Percentiles rank a stretch among this genome's conserved stretches.
These are phyloP conservation scores for Hymenotorrendiella dingleyae DNA, from an alignment of 2,329 filamentous ascomycete species.

Conservation along the genomic window DNA sequence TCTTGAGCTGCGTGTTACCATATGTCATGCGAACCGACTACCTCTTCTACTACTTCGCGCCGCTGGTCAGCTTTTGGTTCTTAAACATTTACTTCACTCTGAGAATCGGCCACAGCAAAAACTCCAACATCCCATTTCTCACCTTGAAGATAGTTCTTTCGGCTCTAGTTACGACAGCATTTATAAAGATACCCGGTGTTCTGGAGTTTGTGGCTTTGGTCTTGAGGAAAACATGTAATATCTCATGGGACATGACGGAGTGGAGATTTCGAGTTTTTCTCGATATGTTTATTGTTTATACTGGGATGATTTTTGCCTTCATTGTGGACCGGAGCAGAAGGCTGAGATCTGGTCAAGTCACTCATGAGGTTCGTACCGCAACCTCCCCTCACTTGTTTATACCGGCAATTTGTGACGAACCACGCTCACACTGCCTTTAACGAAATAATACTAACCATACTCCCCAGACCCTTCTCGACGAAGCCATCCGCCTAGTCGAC, in stretches of 20 bases:
- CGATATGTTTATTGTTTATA: slow-evolving; percentile 50
- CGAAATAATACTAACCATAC: too few species aligned
- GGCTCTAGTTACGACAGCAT: slow-evolving; percentile 34
- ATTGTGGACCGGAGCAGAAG: slow-evolving; percentile 32
- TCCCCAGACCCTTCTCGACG: too few species aligned
- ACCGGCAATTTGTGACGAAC: too few species aligned
- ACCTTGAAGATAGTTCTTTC: slow-evolving; percentile 43
- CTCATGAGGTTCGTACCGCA: too few species aligned
- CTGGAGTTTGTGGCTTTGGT: slow-evolving; percentile 37
- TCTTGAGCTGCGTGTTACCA: slow-evolving; percentile 46
- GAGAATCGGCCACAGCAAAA: slow-evolving; percentile 35
- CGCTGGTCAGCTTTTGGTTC: slow-evolving; percentile 58
- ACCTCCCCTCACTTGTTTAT: too few species aligned
- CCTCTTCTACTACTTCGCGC: slow-evolving; percentile 52
- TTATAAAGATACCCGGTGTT: slow-evolving; percentile 35
- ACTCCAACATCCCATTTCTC: slow-evolving; percentile 38
- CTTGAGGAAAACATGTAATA: slow-evolving; percentile 38
- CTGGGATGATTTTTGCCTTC: slow-evolving; percentile 47
- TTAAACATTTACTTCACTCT: slow-evolving; percentile 49
- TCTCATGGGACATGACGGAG: slow-evolving; percentile 43
- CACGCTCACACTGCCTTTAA: too few species aligned
- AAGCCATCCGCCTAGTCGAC: too few species aligned
- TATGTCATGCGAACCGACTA: slow-evolving; percentile 53
- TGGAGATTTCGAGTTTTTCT: slow-evolving; percentile 45
- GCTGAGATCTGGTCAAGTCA: slow-evolving; percentile 18